Evolutionary conservation across 2,329 filamentous ascomycete species (phyloP).

Genomic region (Penicillium sp.): DNA sequence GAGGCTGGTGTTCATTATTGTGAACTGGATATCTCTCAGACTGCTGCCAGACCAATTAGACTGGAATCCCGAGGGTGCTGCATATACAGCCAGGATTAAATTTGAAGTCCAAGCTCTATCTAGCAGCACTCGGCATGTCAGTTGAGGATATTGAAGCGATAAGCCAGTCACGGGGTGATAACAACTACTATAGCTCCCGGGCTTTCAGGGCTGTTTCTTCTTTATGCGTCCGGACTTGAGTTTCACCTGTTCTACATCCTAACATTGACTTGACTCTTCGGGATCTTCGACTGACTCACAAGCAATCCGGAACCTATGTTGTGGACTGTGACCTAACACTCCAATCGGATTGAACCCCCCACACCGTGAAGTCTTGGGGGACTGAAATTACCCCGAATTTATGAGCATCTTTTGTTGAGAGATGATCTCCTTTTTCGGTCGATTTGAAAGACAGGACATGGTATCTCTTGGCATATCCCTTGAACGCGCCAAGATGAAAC

Average conservation of each 20-base stretch:
- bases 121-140: neutral
- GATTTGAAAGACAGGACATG: neutral
- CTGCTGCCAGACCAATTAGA: neutral
- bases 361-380: neutral
- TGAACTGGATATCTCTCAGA: neutral
- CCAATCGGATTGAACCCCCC: neutral
- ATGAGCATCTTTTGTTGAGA: slow-evolving; percentile 6
- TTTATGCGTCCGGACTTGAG: neutral
- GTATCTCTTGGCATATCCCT: slow-evolving; percentile 9
- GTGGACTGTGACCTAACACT: neutral
- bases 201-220: neutral
- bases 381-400: slow-evolving; percentile 6
- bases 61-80: neutral
- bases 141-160: slow-evolving; percentile 4
- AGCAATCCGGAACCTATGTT: neutral
- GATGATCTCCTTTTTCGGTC: neutral
- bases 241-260: neutral
- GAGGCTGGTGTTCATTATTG: slow-evolving; percentile 17
- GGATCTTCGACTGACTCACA: neutral
- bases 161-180: slow-evolving; percentile 13
- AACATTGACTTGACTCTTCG: too few relatives aligned
- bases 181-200: neutral
- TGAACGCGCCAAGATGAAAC: slow-evolving; percentile 8
- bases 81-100: neutral
- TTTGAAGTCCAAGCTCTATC: neutral